Evolutionary conservation across 2,329 filamentous ascomycete species (phyloP), one percentile per base, ranked within the genome.

Genomic region (Ophiostoma australiae): DNA sequence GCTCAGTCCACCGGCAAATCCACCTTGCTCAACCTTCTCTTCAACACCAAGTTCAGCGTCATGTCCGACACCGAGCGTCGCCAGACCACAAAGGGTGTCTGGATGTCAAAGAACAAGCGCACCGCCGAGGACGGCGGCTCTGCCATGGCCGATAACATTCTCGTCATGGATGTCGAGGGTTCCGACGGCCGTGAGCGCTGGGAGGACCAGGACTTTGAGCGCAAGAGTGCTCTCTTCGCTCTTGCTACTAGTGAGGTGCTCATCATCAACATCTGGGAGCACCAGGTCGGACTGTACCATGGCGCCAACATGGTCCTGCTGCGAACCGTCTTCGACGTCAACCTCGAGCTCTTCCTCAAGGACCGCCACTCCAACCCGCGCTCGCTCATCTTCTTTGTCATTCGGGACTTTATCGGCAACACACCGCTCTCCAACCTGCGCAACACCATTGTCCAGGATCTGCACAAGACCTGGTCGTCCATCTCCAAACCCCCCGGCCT

Each of bases 241-340:
- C 86, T 99, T 77, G 95, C 95, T 68, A 99, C 95, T 23, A 98
- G 94, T 79, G 95, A 99, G 83, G 94, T 99, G 69, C 85, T 99
- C 76, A 96, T 99, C 78, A 91, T 99, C 80, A 99, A 99, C 79
- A 97, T 99, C 75, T 99, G 95, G 95, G 95, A 99, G 81, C 94
- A 97, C 80, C 95, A 99, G 81, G 95, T 99, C 73, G 95, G 95
- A 67, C 81, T 99, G 80, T 99, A 99, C 79, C 94, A 99, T 82
- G 95, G 95, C 71, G 95, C 95, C 76, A 99, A 99, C 80, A 99
- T 99, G 95, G 95, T 95, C 10, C 82, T 99, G 77, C 84, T 99
- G 77, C 99, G 99, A 86, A 99, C 96, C 0, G 95, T 99, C 4
- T 99, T 99, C 76, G 95, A 99, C 82, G 95, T 99, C 80, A 99